A percentile compares a stretch with the other conserved stretches of the same genome.
phyloP scores from a whole-genome alignment of 441 rosid species.

The Populus hybrid region DNA sequence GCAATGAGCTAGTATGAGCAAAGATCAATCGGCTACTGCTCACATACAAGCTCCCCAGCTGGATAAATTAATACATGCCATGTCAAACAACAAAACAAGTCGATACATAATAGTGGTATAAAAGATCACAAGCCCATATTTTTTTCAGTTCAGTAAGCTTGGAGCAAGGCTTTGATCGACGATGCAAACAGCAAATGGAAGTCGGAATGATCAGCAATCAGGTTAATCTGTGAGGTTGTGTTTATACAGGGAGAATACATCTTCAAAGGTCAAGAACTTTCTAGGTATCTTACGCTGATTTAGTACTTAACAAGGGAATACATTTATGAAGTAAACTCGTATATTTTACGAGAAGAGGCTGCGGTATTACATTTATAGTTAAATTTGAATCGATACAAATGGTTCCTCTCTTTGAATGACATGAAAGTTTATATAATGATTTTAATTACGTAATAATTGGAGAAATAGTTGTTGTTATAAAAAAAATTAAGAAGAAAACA shows the following conservation, averaged over 20 bases:
- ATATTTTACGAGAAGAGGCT: too few species aligned
- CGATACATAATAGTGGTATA: neutral
- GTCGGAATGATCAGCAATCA: neutral
- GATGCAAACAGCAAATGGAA: neutral
- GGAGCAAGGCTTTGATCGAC: neutral
- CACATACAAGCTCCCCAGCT: constrained; percentile 36
- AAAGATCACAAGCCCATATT: constrained; percentile 11
- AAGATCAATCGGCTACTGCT: constrained; percentile 28
- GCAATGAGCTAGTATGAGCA: constrained; percentile 35
- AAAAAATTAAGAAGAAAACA: too few species aligned
- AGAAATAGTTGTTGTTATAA: too few species aligned
- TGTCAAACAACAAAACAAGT: neutral
- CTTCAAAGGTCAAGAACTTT: neutral
- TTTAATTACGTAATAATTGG: too few species aligned
- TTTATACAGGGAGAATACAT: constrained; percentile 13
- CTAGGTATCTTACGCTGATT: neutral
- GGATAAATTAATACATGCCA: neutral
- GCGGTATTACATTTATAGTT: too few species aligned
- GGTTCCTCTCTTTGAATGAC: too few species aligned
- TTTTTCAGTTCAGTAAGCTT: too few species aligned
- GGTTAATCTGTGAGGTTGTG: neutral
- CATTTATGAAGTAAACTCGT: neutral
- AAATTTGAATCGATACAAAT: too few species aligned
- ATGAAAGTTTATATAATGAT: too few species aligned
- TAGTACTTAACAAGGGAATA: neutral